Evolutionary conservation across 768 basidiomycete species (phyloP).

Genomic region (Austroboletus festivus): DNA sequence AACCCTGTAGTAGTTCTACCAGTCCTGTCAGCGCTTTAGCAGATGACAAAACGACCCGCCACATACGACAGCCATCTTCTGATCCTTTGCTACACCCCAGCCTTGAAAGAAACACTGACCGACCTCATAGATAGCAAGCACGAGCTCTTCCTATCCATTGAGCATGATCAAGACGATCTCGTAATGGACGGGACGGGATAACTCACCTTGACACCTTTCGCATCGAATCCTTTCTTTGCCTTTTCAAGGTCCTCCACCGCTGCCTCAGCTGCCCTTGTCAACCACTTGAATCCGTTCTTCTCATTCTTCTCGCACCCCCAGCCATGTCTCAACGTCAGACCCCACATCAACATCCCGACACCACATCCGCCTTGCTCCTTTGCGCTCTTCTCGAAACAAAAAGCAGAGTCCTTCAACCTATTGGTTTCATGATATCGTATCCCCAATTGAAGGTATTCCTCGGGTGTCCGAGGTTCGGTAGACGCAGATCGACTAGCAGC

Average conservation of each 20-base stretch:
- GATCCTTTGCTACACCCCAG: constrained; percentile 85
- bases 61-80: constrained; percentile 85
- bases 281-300: constrained; percentile 75
- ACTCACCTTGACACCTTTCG: constrained; percentile 51
- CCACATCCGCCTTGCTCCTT: constrained; percentile 75
- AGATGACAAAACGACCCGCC: not conserved
- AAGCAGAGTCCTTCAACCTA: constrained; percentile 62
- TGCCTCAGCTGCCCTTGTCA: constrained; percentile 75
- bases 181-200: not conserved
- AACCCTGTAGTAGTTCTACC: constrained; percentile 76
- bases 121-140: constrained; percentile 88
- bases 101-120: constrained; percentile 92
- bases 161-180: not conserved
- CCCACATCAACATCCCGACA: constrained; percentile 93
- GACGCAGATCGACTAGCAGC: constrained; percentile 16
- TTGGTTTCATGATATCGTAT: constrained; percentile 78
- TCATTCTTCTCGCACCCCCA: constrained; percentile 87
- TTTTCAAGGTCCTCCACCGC: constrained; percentile 76
- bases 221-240: constrained; percentile 52
- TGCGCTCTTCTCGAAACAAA: constrained; percentile 74
- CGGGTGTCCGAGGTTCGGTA: constrained; percentile 40
- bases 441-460: constrained; percentile 71
- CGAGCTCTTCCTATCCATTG: constrained; percentile 63
- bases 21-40: constrained; percentile 1
- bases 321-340: constrained; percentile 77